Evolutionary conservation across 2,329 filamentous ascomycete species (phyloP).

Genomic region (Diaporthe destruens): DNA sequence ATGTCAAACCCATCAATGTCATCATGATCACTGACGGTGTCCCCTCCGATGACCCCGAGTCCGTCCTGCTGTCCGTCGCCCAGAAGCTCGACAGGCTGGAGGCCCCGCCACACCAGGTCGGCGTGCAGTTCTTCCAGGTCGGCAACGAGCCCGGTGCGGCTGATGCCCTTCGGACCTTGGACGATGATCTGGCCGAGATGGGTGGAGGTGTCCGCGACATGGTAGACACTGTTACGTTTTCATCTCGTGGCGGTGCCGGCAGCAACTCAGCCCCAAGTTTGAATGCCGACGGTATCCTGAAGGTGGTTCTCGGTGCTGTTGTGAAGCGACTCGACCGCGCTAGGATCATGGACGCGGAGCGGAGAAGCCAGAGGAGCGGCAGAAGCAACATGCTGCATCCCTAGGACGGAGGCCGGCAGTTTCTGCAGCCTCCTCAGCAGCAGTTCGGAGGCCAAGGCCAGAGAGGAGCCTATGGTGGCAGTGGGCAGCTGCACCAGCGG

Average conservation of each 20-base stretch:
- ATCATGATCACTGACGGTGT: slow-evolving; percentile 94
- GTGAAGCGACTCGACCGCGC: slow-evolving; percentile 73
- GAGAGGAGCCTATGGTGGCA: background rate
- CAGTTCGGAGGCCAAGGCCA: slow-evolving; percentile 1
- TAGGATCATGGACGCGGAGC: slow-evolving; percentile 40
- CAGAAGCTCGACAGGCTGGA: slow-evolving; percentile 76
- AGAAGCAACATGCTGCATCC: slow-evolving; percentile 36
- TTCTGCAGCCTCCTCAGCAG: slow-evolving; percentile 9
- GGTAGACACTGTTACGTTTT: slow-evolving; percentile 87
- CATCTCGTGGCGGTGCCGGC: slow-evolving; percentile 57
- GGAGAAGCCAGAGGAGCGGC: slow-evolving; percentile 40
- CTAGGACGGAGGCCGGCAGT: slow-evolving; percentile 12
- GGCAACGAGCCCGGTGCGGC: slow-evolving; percentile 77
- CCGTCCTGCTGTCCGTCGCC: slow-evolving; percentile 75
- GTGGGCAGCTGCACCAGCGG: background rate
- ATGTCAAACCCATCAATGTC: slow-evolving; percentile 84
- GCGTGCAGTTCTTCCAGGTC: slow-evolving; percentile 96
- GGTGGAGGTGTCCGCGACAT: slow-evolving; percentile 80
- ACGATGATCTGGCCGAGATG: slow-evolving; percentile 74
- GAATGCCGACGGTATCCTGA: slow-evolving; percentile 79
- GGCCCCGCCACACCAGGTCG: slow-evolving; percentile 84
- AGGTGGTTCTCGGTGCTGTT: slow-evolving; percentile 84
- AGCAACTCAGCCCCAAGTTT: slow-evolving; percentile 54
- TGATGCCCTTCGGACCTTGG: slow-evolving; percentile 76
- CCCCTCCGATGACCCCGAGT: slow-evolving; percentile 83